Base-by-base conservation (phyloP, 1,284 basidiomycete species). In the Tilletia indica region DNA sequence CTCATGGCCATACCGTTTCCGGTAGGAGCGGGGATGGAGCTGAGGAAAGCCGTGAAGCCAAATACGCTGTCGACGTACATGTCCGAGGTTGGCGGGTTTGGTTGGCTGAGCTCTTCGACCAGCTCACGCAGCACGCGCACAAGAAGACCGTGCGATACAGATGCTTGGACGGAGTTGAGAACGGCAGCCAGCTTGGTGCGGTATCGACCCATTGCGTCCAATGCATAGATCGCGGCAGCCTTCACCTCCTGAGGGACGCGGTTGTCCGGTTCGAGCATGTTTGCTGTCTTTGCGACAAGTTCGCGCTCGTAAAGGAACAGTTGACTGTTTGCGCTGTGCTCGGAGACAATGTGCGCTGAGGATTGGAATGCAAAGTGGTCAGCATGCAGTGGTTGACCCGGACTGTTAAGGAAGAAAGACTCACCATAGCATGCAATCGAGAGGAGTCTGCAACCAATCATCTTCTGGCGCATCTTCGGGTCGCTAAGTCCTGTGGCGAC, bases 261-360 rank as follows among this genome's bases (percentile, higher is more conserved):
- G 47, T 73, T 68, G 5, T 72, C 71, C 0, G 79, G 77, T 21
- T 78, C 77, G 56, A 81, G 69, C 19, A 84, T 73, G 3, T 74
- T 75, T 3, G 79, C 82, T 42, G 78, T 72, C 56, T 77, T 74
- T 68, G 71, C 74, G n/a, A 83, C 75, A 16, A 99, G 87, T 79
- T 96, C 93, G 19, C 96, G 95, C 85, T 99, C 96, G 82, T 94
- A 96, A 25, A 97, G 87, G 86, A 98, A 97, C 63, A 98, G 87
- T 14, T 91, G 90, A 1, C 91, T 90, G 71, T 90, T 88, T 3
- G 92, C 92, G 80, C 90, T 89, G 39, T 88, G 88, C 85, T 99
- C 96, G 70, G 70, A 67, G 39, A 76, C 77, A 39, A 74, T 76
- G 38, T 82, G 81, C 3, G 78, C 75, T 63, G 38, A 9, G n/a